Evolutionary conservation across 1,284 basidiomycete genomes (phyloP).

Genomic region (Filobasidium uniguttulatum): DNA sequence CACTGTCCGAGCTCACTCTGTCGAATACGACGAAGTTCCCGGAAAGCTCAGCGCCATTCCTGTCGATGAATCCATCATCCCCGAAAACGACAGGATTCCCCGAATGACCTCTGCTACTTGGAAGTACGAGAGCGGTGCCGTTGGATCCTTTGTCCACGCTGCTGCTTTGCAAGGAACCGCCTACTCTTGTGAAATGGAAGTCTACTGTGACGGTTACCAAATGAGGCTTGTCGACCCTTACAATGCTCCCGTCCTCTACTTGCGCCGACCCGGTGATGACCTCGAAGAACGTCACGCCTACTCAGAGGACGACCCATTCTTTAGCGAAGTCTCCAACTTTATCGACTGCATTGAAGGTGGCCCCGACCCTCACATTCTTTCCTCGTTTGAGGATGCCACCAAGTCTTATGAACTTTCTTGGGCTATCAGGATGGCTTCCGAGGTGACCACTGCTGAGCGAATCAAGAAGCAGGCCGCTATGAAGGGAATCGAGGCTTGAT

Average conservation of each 20-base stretch:
- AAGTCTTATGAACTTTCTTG: constrained; percentile 56
- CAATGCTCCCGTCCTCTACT: constrained; percentile 57
- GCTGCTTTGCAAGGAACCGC: constrained; percentile 77
- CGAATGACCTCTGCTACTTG: constrained; percentile 36
- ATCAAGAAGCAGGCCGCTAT: neutral
- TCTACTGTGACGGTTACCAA: constrained; percentile 74
- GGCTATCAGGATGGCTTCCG: constrained; percentile 61
- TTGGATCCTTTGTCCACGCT: constrained; percentile 76
- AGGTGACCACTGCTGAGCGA: constrained; percentile 29
- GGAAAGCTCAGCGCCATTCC: constrained; percentile 53
- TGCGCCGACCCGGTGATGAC: constrained; percentile 74
- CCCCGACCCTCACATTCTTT: constrained; percentile 33
- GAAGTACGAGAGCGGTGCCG: constrained; percentile 83
- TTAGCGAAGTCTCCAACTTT: constrained; percentile 73
- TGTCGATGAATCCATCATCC: constrained; percentile 35
- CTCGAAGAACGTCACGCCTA: constrained; percentile 53
- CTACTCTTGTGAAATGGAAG: constrained; percentile 85
- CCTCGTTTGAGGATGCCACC: constrained; percentile 54
- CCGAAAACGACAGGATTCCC: constrained; percentile 35
- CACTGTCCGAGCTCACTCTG: constrained; percentile 68
- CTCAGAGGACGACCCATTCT: constrained; percentile 79
- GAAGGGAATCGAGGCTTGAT: too few species aligned
- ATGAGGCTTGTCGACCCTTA: constrained; percentile 62
- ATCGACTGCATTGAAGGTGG: constrained; percentile 59
- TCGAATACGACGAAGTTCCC: constrained; percentile 82